Base-by-base conservation (phyloP, 495 filamentous ascomycete genomes). In the Penicillium flavigenum region DNA sequence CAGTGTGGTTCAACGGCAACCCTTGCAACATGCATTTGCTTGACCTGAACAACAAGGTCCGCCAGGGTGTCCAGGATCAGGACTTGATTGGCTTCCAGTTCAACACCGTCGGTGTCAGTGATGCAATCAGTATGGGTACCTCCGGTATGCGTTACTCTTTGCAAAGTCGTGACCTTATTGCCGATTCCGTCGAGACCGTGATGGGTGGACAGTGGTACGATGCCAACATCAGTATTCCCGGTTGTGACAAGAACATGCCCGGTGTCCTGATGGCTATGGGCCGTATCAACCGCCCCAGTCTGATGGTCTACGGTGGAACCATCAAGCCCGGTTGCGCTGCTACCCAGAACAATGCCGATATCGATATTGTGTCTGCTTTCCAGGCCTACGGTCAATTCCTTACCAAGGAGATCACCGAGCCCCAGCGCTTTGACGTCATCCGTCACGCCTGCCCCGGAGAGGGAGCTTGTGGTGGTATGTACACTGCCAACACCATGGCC, bases 191-290 rank as follows among this genome's bases (percentile, higher is more conserved):
- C 63, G 95, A 98, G 81, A 98, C 95, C 7, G 94, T 98, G 41
- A 98, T 98, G 94, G 84, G 90, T 47, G 94, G 90, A 12, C 94
- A 98, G 79, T 98, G 94, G 95, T 98, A 98, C 71, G 94, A 98
- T 73, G 94, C 89, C 67, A 98, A 98, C 71, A 90, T 98, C 69
- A 95, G 90, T 19, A 89, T 98, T 64, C 94, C 94, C n/a, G 94
- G 94, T 41, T 98, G 94, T 73, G 95, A 98, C 81, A 98, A 98
- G 86, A 98, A 98, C 75, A 97, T 98, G 95, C 94, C 94, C 7
- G 94, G 94, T 75, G 94, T 97, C 36, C 75, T 97, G 58, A 98
- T 98, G 79, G 95, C 94, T 42, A 97, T 97, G 94, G 94, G 91
- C 29, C 82, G 94, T 47, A 85, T 96, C 65, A 98, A 98, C 77